These are phyloP conservation scores for Paramecium tetraurelia DNA, from an alignment of 73 alveolate species.

Conservation along the genomic window DNA sequence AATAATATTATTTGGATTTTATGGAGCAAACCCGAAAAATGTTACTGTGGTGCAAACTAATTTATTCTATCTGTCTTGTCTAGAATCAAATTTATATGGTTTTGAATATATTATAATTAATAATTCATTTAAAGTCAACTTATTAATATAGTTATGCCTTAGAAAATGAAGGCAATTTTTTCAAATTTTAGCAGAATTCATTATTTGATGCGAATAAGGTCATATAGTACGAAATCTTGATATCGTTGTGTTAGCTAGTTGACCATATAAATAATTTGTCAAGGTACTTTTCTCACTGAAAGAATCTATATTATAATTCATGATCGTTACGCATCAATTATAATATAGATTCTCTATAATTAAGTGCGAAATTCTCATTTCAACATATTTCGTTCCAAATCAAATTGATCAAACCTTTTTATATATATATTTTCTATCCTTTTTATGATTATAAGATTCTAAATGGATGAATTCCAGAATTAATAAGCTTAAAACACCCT, in stretches of 20 bases:
- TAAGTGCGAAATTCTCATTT: neutral
- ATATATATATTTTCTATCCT: neutral
- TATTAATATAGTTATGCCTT: conserved; percentile 69
- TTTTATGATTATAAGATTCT: neutral
- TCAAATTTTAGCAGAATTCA: conserved; percentile 60
- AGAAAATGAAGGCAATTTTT: conserved; percentile 58
- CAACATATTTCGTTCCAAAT: neutral
- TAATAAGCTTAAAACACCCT: conserved; percentile 66
- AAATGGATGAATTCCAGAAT: conserved; percentile 81
- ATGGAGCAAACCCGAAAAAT: neutral
- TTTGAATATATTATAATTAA: neutral
- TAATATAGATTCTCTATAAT: neutral
- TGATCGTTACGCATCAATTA: neutral
- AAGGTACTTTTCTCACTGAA: neutral
- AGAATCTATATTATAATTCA: neutral
- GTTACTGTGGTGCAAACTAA: neutral
- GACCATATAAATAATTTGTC: neutral
- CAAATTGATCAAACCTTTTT: neutral
- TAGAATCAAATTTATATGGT: neutral
- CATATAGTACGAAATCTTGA: neutral
- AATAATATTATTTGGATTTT: neutral
- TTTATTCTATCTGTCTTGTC: neutral
- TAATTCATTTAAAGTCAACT: neutral
- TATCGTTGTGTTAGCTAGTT: neutral
- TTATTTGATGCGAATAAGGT: conserved; percentile 22